Conservation (phyloP, 225 moss, liverwort and hornwort genomes). For the Climacium dendroides region DNA sequence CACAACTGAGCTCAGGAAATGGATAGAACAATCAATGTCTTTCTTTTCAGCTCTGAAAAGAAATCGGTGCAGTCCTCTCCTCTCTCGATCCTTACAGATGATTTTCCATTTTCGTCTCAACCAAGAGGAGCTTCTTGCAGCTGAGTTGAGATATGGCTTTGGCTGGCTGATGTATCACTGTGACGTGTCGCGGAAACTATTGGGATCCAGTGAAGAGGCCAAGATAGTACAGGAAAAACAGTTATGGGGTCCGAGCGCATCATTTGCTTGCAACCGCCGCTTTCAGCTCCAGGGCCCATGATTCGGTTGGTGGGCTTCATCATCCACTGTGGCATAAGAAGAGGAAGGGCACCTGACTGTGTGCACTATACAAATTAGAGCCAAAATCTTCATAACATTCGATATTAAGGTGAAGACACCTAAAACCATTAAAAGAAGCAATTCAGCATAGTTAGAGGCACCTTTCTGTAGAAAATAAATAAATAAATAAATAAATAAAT, state of each 20-base stretch:
- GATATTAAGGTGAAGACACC: background rate
- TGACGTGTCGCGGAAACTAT: background rate
- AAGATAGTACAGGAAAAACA: background rate
- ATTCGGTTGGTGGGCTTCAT: background rate
- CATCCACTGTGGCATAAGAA: background rate
- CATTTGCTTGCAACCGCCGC: background rate
- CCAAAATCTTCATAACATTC: background rate
- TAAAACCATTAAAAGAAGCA: background rate
- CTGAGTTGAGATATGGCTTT: background rate
- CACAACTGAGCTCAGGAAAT: background rate
- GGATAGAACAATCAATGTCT: background rate
- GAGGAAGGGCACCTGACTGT: background rate
- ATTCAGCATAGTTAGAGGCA: background rate
- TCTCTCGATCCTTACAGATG: background rate
- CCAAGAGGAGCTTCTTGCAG: background rate
- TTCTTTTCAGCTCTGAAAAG: background rate
- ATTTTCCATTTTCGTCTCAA: background rate
- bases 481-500: no score
- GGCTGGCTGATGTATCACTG: background rate
- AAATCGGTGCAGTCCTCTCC: background rate
- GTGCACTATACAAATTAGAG: background rate
- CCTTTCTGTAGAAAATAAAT: no score
- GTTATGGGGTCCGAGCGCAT: background rate
- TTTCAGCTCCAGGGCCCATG: background rate
- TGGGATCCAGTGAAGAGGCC: slow-evolving; percentile 7